Evolutionary conservation across 768 basidiomycete species (phyloP), one percentile per base, ranked within the genome.

Genomic region (Podaxis pistillaris): DNA sequence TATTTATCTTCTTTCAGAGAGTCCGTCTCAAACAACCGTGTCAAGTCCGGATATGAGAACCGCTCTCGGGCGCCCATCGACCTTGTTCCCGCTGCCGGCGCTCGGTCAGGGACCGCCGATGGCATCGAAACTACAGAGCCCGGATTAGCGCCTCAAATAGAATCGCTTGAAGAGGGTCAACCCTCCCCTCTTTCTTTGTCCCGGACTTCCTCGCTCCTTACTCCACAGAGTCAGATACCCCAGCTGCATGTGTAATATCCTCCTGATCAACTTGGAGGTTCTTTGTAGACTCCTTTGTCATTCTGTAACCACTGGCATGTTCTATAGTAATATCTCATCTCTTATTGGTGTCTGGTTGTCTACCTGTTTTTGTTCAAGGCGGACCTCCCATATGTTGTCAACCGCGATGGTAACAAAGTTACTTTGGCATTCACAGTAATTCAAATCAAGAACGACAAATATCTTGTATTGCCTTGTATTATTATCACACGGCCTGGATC

Each of bases 1-100:
- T 59, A 63, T 37, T 59, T 30, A 54, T 50, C 54, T 44, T 41
- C 53, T n/a, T 64, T 56, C 65, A 93, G 92, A 53, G 91, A 94
- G 74, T 83, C 86, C 19, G 86, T 87, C 2, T 87, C 90, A 13
- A 94, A 93, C 70, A 93, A 94, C 74, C 86, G 91, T 46, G 76
- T 94, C 71, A 92, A 91, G 71, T 91, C 91, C 6, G 90, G 90
- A 22, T 84, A 90, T 66, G 75, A 80, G 58, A 82, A 83, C 62
- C 83, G 89, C 26, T 66, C 66, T 3, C 68, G 69, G 55, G 86
- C 88, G 8, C 90, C 91, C 44, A 93, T 93, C 64, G 89, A 91
- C 73, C 74, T 73, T 68, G 87, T 94, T 6, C 90, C 90, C 1
- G 74, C 79, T 17, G 92, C 91, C 1, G 91, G 91, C 2, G 80